Conservation (phyloP, 495 filamentous ascomycete species). For the Penicillium egyptiacum region DNA sequence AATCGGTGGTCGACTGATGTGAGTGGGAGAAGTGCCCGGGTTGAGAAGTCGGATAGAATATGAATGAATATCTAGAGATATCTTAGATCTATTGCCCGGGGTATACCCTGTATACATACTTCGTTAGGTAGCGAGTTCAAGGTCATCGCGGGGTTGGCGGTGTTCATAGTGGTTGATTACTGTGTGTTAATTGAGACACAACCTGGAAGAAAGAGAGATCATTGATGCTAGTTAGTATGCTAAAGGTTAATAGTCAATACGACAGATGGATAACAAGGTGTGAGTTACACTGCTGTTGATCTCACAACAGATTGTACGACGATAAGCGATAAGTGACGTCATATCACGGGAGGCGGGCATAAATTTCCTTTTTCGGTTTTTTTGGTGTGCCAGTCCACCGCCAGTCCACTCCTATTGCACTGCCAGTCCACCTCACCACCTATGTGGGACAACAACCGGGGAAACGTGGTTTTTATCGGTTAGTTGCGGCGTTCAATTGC, state of each 20-base stretch:
- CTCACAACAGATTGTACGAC: not conserved
- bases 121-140: conserved; percentile 54
- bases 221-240: not conserved
- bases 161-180: conserved; percentile 1
- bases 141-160: conserved; percentile 6
- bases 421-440: not conserved
- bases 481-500: not conserved
- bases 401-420: too few species aligned
- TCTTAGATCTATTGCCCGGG: not conserved
- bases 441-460: not conserved
- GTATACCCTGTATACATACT: conserved; percentile 27
- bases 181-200: not conserved
- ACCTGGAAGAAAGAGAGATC: not conserved
- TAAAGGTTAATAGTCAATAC: not conserved
- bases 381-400: not conserved
- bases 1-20: conserved; percentile 64
- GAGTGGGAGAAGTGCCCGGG: conserved; percentile 59
- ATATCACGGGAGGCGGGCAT: not conserved
- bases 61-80: conserved; percentile 61
- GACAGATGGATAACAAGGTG: too few species aligned
- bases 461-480: not conserved
- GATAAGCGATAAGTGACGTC: conserved; percentile 4
- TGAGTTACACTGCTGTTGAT: not conserved
- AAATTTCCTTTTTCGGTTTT: not conserved
- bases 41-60: conserved; percentile 61